Conservation (phyloP, 1,284 basidiomycete genomes). For the Dichomitus squalens region DNA sequence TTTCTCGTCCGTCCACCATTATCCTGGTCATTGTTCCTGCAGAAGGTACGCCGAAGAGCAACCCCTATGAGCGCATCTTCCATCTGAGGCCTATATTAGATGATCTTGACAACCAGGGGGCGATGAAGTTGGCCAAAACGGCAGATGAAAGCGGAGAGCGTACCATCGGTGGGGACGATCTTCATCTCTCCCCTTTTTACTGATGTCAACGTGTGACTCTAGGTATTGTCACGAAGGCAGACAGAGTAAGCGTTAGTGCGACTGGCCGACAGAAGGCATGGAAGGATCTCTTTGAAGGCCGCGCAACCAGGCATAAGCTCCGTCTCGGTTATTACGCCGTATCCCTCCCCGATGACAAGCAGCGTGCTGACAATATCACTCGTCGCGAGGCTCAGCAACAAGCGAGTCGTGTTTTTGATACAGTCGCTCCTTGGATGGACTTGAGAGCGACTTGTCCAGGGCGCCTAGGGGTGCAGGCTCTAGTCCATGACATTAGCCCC, state of each 20-base stretch:
- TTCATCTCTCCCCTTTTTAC: neutral
- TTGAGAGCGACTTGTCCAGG: constrained; percentile 30
- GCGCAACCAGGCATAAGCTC: constrained; percentile 35
- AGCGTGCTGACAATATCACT: constrained; percentile 42
- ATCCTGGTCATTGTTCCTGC: constrained; percentile 63
- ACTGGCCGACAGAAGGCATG: constrained; percentile 43
- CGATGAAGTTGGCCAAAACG: constrained; percentile 49
- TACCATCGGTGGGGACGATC: constrained; percentile 51
- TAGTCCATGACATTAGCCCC: constrained; percentile 52
- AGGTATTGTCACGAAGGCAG: constrained; percentile 69
- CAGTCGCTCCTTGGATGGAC: constrained; percentile 50
- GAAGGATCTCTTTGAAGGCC: constrained; percentile 50
- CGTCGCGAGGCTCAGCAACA: constrained; percentile 38
- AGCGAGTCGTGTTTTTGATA: constrained; percentile 47
- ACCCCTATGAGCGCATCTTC: neutral
- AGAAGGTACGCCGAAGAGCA: constrained; percentile 41
- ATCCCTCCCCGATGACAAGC: constrained; percentile 56
- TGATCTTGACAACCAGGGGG: constrained; percentile 62
- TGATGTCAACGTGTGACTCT: neutral
- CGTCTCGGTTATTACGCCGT: constrained; percentile 65
- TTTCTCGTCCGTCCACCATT: constrained; percentile 45
- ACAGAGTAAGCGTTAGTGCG: constrained; percentile 46
- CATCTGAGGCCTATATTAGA: constrained; percentile 38
- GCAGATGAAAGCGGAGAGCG: constrained; percentile 52
- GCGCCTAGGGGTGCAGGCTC: constrained; percentile 54